Evolutionary conservation across 805 yeast species (phyloP).

Genomic region (Saccharomycopsis sp.): DNA sequence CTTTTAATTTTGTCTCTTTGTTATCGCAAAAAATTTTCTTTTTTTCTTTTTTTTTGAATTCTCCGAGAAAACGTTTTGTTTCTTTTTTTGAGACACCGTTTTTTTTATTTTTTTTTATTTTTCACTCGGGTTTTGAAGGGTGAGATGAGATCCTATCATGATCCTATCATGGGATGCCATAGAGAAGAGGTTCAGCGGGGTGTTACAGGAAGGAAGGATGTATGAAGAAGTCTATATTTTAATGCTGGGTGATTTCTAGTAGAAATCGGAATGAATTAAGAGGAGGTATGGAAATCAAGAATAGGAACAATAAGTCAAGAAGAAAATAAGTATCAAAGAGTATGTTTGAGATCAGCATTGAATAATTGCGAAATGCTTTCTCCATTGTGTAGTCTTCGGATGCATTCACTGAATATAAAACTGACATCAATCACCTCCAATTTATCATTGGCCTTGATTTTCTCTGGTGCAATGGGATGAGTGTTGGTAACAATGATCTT

Average conservation of each 20-base stretch:
- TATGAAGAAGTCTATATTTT: neutral
- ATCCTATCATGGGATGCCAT: too few relatives aligned
- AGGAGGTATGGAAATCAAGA: neutral
- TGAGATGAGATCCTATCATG: too few relatives aligned
- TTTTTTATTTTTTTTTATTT: too few relatives aligned
- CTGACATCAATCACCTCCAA: conserved; percentile 53
- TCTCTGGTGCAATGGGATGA: conserved; percentile 45
- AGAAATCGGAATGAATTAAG: neutral
- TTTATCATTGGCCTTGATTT: conserved; percentile 41
- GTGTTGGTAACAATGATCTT: conserved; percentile 57
- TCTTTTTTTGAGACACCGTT: too few relatives aligned
- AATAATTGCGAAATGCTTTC: conserved; percentile 57
- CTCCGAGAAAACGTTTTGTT: neutral
- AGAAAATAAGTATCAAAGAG: neutral
- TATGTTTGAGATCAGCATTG: conserved; percentile 27
- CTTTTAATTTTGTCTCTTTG: neutral
- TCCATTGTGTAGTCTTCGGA: conserved; percentile 57
- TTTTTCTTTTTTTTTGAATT: too few relatives aligned
- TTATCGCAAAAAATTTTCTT: neutral
- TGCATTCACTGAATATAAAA: conserved; percentile 54
- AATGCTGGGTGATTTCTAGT: neutral
- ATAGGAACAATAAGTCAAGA: neutral
- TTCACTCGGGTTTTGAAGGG: too few relatives aligned
- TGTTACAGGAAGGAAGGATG: too few relatives aligned
- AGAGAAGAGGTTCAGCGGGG: too few relatives aligned